phyloP scores from a whole-genome alignment of 371 early-diverging fungal species.

The Mucor sp. region DNA sequence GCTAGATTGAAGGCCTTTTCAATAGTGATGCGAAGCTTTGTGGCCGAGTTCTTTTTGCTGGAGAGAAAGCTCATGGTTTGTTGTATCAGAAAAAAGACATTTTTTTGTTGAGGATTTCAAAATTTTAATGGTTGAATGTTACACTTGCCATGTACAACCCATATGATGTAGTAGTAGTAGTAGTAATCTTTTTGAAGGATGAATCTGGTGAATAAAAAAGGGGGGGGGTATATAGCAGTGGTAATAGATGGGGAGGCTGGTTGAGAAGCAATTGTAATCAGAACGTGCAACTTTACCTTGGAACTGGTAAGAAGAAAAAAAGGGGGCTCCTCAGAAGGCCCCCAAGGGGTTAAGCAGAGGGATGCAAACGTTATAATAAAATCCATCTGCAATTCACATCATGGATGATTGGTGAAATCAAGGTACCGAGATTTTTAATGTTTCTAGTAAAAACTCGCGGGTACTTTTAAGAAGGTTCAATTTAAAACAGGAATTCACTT shows the following conservation, averaged over 20 bases:
- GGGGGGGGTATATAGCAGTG: too few species aligned
- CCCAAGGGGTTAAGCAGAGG: background rate
- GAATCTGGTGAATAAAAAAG: background rate
- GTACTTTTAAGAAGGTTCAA: background rate
- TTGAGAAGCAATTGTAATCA: background rate
- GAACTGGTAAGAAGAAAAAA: background rate
- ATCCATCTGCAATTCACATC: background rate
- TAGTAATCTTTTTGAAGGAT: background rate
- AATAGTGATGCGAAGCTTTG: conserved; percentile 27
- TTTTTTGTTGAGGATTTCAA: background rate
- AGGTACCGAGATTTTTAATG: background rate
- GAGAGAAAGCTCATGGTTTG: background rate
- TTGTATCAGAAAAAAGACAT: background rate
- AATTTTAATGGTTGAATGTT: background rate
- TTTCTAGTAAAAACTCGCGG: background rate
- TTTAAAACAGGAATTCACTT: background rate
- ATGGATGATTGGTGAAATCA: background rate
- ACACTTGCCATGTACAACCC: background rate
- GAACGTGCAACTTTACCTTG: background rate
- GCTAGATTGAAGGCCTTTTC: conserved; percentile 27
- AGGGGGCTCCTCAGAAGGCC: too few species aligned
- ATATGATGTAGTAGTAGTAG: background rate
- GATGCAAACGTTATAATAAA: background rate
- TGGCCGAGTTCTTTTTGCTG: background rate
- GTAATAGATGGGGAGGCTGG: too few species aligned